Evolutionary conservation across 495 filamentous ascomycete genomes (phyloP), one percentile per base, ranked within the genome.

Genomic region (Podospora conica): DNA sequence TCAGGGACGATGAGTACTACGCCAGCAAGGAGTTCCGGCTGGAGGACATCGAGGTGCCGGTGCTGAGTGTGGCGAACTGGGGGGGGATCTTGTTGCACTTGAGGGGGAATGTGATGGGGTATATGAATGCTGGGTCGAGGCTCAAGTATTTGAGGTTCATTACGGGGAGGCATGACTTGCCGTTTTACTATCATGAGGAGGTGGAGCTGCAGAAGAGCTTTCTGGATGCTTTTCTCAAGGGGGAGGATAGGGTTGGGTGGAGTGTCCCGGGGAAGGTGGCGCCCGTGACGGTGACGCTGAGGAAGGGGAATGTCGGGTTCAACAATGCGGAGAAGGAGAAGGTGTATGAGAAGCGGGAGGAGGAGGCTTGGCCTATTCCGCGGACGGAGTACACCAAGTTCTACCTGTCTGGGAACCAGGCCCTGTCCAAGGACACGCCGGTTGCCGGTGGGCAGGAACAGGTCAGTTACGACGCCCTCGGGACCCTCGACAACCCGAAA

Each of bases 71-170:
- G 15, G 88, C 83, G 0, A 90, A 90, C 68, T 88, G 85, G 84
- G 87, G 87, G 21, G 86, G 86, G 4, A 88, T 89, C 60, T 70
- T 85, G 1, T 76, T 87, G 3, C 86, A 89, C 66, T 77, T 89
- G 20, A 79, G 87, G 4, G 88, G 88, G 2, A 90, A 90, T 65
- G 81, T 90, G 7, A 78, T 87, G 66, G 88, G 87, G 0, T 90
- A 79, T 65, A 81, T 76, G 5, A 75, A 84, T 57, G 86, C 87
- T 0, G 84, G 86, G 0, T 87, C 85, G 2, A 76, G 84, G 60
- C 72, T 85, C 55, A 90, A 90, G 71, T 90, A 87, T 66, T 75
- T 90, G 5, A 81, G 87, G 10, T 87, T 89, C 70, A 87, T 90
- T 67, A 86, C 83, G 0, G 88, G 88, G 11, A 82, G 88, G 0